These are phyloP conservation scores for Moesziomyces antarcticus DNA, from an alignment of 1,284 basidiomycete genomes.

Conservation along the genomic window DNA sequence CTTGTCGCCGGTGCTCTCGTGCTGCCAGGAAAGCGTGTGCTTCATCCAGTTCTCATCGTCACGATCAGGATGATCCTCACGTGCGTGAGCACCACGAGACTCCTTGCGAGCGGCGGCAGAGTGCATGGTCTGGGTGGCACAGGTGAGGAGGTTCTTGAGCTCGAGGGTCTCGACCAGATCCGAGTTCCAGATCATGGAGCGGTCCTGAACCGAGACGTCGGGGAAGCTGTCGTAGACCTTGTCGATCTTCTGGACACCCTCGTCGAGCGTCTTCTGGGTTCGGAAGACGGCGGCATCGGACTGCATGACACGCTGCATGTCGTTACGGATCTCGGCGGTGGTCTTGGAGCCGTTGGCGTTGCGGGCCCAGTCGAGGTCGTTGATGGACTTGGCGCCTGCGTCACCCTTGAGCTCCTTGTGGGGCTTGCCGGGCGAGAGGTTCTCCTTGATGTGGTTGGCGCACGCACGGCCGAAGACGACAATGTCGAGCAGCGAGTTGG, in stretches of 20 bases:
- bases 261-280: slow-evolving; percentile 88
- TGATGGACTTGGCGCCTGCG: slow-evolving; percentile 86
- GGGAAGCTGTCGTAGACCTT: slow-evolving; percentile 88
- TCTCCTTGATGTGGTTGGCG: slow-evolving; percentile 97
- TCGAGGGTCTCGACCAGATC: slow-evolving; percentile 97
- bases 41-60: slow-evolving; percentile 75
- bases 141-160: slow-evolving; percentile 93
- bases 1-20: slow-evolving; percentile 72
- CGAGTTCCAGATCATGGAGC: slow-evolving; percentile 91
- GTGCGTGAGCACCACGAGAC: slow-evolving; percentile 95
- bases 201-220: slow-evolving; percentile 94
- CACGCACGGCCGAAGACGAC: slow-evolving; percentile 99
- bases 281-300: slow-evolving; percentile 73
- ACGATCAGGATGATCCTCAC: slow-evolving; percentile 88
- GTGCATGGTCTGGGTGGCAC: slow-evolving; percentile 93
- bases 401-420: slow-evolving; percentile 90
- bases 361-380: slow-evolving; percentile 89
- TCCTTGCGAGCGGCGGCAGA: slow-evolving; percentile 96
- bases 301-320: slow-evolving; percentile 99
- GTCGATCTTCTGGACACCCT: slow-evolving; percentile 88
- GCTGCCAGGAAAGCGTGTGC: slow-evolving; percentile 62
- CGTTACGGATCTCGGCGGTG: slow-evolving; percentile 88
- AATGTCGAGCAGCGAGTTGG: slow-evolving; percentile 98
- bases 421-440: slow-evolving; percentile 85
- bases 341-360: slow-evolving; percentile 79